Conservation (phyloP, 2,329 filamentous ascomycete species). For the Sporothrix dimorphospora region DNA sequence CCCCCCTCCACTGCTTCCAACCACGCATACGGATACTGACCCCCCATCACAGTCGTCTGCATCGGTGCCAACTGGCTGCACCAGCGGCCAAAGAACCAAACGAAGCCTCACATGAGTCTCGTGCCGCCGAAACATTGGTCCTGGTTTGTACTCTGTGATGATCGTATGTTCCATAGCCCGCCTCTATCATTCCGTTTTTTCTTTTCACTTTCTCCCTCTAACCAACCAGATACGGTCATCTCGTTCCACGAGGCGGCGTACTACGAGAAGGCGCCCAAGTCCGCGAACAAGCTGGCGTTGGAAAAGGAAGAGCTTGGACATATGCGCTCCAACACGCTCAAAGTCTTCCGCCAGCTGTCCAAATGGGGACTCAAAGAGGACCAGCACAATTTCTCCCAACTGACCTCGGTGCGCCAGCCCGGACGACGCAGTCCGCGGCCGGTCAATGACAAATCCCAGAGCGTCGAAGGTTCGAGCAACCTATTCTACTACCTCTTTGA, state of each 20-base stretch:
- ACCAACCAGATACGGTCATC: constrained; percentile 62
- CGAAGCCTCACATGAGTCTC: constrained; percentile 41
- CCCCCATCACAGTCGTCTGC: constrained; percentile 58
- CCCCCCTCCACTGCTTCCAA: neutral
- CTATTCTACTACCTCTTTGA: constrained; percentile 71
- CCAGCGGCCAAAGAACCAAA: constrained; percentile 37
- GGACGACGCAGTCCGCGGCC: neutral
- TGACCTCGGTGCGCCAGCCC: constrained; percentile 45
- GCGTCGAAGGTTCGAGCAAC: constrained; percentile 58
- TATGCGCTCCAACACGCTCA: constrained; percentile 46
- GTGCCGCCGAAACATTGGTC: constrained; percentile 61
- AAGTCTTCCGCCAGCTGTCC: constrained; percentile 47
- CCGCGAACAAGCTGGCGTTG: constrained; percentile 35
- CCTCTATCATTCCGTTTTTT: too few relatives aligned
- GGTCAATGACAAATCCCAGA: constrained; percentile 35
- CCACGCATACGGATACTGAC: constrained; percentile 28
- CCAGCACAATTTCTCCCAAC: constrained; percentile 47
- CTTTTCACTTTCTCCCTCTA: constrained; percentile 32
- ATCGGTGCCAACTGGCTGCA: constrained; percentile 71
- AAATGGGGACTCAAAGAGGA: constrained; percentile 44
- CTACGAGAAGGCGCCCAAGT: constrained; percentile 37
- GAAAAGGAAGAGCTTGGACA: constrained; percentile 39
- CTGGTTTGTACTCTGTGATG: constrained; percentile 70
- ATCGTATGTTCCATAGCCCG: constrained; percentile 49
- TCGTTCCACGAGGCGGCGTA: constrained; percentile 66